Base-by-base conservation (phyloP, 2,329 filamentous ascomycete species). In the Neofusicoccum parvum region DNA sequence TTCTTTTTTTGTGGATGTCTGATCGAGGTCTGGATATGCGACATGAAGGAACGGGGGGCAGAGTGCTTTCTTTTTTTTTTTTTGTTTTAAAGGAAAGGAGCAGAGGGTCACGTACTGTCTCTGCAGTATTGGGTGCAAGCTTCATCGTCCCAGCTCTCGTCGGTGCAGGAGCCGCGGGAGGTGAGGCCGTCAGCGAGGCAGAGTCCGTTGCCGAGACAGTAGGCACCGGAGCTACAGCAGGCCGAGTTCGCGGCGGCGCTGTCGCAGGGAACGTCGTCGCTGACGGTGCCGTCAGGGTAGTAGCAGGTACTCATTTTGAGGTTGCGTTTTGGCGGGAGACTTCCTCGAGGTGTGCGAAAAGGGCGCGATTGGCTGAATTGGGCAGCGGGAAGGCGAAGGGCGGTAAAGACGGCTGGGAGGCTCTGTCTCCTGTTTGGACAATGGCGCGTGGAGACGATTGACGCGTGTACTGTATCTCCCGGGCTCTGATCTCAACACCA, bases 151-250 rank as follows among this genome's bases (percentile, higher is more conserved):
- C 64, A 66, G 15, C 6, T 37, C 20, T 51, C 23, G 41, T 62
- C 58, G 10, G 64, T 66, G 49, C 64, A 62, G 36, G 27, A 37
- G 37, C 58, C 46, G 27, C 46, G 56, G 15, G 56, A 53, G 7
- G 51, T 17, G n/a, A 32, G 20, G 37, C 58, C 58, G 45, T 11
- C 14, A 32, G 45, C 36, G n/a, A 43, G 56, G 32, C 64, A 66
- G 20, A 66, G 37, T 37, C 64, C 64, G 58, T 66, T 66, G 34
- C 37, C 58, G 39, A 66, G 49, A 23, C 58, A 66, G 56, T 53
- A 62, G 6, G 46, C 64, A 12, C 15, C 37, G 32, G 48, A 32
- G 39, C 50, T 50, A 48, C 64, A 66, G 58, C 64, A 66, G 12
- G 45, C 34, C 5, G 56, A 54, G 3, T 45, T 4, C 17, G 27